A percentile compares a stretch with the other conserved stretches of the same genome.
phyloP scores from a whole-genome alignment of 1,284 basidiomycete genomes.

The Agroathelia rolfsii region DNA sequence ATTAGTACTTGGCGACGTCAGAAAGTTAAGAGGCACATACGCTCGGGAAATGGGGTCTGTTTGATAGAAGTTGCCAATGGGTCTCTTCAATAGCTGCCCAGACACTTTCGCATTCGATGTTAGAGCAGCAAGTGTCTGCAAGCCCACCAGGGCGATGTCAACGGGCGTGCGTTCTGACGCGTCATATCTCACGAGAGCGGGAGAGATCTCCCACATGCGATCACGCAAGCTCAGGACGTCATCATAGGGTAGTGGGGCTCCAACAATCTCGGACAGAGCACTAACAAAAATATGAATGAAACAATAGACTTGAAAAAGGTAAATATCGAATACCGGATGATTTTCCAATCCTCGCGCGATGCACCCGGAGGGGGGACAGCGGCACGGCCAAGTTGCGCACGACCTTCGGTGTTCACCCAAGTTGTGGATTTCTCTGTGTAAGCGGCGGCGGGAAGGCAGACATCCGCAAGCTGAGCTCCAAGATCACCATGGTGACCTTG shows the following conservation, averaged over 20 bases:
- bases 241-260: constrained; percentile 81
- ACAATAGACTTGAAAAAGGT: background rate
- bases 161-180: constrained; percentile 69
- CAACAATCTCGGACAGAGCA: constrained; percentile 87
- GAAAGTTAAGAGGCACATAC: constrained; percentile 34
- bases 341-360: constrained; percentile 97
- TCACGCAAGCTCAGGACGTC: constrained; percentile 83
- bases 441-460: constrained; percentile 86
- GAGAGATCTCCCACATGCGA: constrained; percentile 96
- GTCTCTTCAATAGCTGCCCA: constrained; percentile 63
- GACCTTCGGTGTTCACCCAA: constrained; percentile 97
- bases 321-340: constrained; percentile 62
- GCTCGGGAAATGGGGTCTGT: constrained; percentile 85
- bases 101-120: constrained; percentile 49
- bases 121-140: constrained; percentile 47
- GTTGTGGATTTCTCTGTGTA: constrained; percentile 95
- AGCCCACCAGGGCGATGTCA: constrained; percentile 63
- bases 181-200: constrained; percentile 85
- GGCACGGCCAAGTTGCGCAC: constrained; percentile 83
- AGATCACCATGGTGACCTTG: constrained; percentile 98
- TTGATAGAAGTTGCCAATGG: constrained; percentile 92
- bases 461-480: constrained; percentile 94
- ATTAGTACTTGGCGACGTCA: no score
- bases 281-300: constrained; percentile 28
- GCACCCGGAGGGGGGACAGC: constrained; percentile 95